Conservation (phyloP, 2,329 filamentous ascomycete genomes). For the Biscogniauxia marginata region DNA sequence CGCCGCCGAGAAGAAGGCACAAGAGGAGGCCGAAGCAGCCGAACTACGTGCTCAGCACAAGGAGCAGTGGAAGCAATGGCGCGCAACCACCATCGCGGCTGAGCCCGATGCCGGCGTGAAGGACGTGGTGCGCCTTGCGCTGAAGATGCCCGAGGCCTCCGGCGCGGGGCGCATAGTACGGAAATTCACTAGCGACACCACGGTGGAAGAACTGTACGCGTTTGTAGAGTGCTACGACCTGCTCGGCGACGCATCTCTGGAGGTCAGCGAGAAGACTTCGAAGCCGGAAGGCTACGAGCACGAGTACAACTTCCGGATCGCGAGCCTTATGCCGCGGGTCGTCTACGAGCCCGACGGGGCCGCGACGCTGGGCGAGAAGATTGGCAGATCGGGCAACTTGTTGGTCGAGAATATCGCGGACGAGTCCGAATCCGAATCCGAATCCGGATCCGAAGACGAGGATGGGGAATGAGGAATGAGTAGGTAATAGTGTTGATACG, state of each 20-base stretch:
- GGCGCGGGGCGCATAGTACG: constrained; percentile 75
- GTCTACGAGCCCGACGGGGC: constrained; percentile 70
- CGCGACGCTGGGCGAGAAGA: constrained; percentile 66
- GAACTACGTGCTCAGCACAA: constrained; percentile 43
- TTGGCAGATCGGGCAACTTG: constrained; percentile 82
- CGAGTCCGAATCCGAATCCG: neutral
- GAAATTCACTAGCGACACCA: constrained; percentile 66
- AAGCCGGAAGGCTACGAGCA: constrained; percentile 71
- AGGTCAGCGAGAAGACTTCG: constrained; percentile 32
- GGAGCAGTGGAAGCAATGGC: constrained; percentile 78
- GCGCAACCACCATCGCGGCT: constrained; percentile 61
- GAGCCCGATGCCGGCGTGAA: constrained; percentile 66
- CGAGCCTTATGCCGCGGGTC: constrained; percentile 79
- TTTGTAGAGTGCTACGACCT: constrained; percentile 90
- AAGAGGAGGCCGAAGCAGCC: constrained; percentile 62
- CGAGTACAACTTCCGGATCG: constrained; percentile 80
- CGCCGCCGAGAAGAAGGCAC: constrained; percentile 61
- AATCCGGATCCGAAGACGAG: neutral
- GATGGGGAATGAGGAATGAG: neutral
- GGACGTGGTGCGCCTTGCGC: constrained; percentile 68
- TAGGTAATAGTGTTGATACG: neutral
- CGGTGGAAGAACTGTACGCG: constrained; percentile 87
- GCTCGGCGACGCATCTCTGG: constrained; percentile 37
- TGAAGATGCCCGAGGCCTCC: constrained; percentile 59
- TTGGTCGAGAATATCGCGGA: constrained; percentile 73